Base-by-base conservation (phyloP, 441 rosid species). In the Eutrema salsugineum region DNA sequence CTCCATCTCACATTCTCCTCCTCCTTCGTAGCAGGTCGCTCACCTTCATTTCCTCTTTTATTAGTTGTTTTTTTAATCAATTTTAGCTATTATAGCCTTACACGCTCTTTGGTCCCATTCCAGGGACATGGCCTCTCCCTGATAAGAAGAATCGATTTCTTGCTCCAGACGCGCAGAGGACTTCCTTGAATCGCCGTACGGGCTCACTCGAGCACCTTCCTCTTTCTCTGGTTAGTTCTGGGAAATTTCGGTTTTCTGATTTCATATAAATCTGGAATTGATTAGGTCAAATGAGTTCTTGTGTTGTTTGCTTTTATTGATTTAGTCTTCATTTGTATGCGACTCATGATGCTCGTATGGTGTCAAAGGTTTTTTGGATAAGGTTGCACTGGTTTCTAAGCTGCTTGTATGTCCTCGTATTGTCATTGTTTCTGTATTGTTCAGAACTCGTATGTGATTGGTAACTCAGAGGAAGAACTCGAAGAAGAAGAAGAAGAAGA, bases 391-490 rank as follows among this genome's bases (percentile, higher is more conserved):
- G 57, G 48, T 54, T 33, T 63, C 33, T 46, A 22, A 66, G 51
- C 51, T 36, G 27, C 12, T 55, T 57, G 8, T 50, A 17, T 11
- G 15, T 10, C n/a, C n/a, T n/a, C n/a, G n/a, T n/a, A n/a, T n/a
- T n/a, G n/a, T 60, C 1, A 5, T 55, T 72, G 51, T 60, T 39
- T 33, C 4, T 43, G 27, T 43, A 9, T 63, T 59, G 58, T 15
- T 27, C 53, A 75, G 74, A 68, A 8, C 3, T 62, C 73, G 3
- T 27, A 58, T 51, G 50, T 68, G 58, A 61, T 75, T 36, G 65
- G 70, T 27, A 36, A 47, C 44, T 75, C 74, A 9, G 61, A 73
- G n/a, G 48, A 38, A 56, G 77, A 79, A 36, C 49, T 67, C n/a
- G n/a, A n/a, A n/a, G n/a, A n/a, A n/a, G n/a, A n/a, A n/a, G n/a